Conservation (phyloP, 352 stramenopile species). For the Phytophthora sansomeana region DNA sequence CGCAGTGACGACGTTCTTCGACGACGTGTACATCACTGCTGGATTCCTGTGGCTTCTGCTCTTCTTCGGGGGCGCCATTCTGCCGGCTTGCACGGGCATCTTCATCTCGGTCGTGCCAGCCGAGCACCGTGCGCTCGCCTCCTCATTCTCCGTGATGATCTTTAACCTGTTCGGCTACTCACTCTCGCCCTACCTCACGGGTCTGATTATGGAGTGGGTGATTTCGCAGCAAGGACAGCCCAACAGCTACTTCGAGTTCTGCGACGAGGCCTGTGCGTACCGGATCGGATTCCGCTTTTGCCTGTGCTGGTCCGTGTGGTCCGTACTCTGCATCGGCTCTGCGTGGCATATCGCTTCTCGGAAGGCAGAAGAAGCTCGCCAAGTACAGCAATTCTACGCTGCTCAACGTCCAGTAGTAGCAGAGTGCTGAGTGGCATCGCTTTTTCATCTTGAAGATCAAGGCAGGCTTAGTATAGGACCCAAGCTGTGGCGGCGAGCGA, state of each 20-base stretch:
- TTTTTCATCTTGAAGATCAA: slow-evolving; percentile 6
- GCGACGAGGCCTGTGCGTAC: slow-evolving; percentile 85
- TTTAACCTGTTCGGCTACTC: slow-evolving; percentile 88
- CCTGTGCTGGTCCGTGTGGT: slow-evolving; percentile 85
- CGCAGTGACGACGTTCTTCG: slow-evolving; percentile 79
- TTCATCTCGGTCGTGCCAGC: slow-evolving; percentile 86
- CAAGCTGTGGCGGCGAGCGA: neutral
- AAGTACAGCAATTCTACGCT: slow-evolving; percentile 68
- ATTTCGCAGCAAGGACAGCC: slow-evolving; percentile 64
- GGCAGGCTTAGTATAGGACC: slow-evolving; percentile 32
- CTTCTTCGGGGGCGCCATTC: slow-evolving; percentile 84
- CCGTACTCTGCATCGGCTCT: slow-evolving; percentile 72
- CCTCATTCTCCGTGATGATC: slow-evolving; percentile 83
- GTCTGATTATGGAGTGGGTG: slow-evolving; percentile 84
- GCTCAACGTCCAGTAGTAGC: slow-evolving; percentile 33
- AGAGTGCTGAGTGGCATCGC: slow-evolving; percentile 32
- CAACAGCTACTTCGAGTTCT: slow-evolving; percentile 75
- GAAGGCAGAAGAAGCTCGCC: slow-evolving; percentile 59
- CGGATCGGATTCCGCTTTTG: slow-evolving; percentile 84
- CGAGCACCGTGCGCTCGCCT: slow-evolving; percentile 80
- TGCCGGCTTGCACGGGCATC: slow-evolving; percentile 85
- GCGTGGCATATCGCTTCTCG: slow-evolving; percentile 64
- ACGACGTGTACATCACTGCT: slow-evolving; percentile 78
- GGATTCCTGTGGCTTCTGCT: slow-evolving; percentile 82
- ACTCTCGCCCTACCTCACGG: slow-evolving; percentile 80